Conservation (phyloP, 2,329 filamentous ascomycete genomes). For the Xylaria arbuscula region DNA sequence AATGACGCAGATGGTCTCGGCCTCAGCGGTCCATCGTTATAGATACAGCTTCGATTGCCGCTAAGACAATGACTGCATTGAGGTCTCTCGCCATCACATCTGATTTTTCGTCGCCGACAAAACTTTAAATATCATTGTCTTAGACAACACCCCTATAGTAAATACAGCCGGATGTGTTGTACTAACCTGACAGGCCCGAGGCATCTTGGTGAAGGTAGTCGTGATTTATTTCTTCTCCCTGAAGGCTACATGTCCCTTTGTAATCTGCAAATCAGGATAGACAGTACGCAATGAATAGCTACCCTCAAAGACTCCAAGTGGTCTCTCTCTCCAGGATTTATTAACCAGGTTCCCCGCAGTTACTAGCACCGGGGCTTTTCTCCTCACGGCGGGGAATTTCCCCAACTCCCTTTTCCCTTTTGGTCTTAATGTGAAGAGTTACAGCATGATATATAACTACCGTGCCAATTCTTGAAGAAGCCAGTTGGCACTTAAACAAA, state of each 20-base stretch:
- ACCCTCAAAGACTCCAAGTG: not conserved
- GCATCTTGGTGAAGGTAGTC: not conserved
- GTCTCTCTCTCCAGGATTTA: not conserved
- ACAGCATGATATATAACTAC: no score
- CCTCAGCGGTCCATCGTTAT: not conserved
- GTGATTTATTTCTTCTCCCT: not conserved
- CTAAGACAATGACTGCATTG: not conserved
- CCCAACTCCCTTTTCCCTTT: not conserved
- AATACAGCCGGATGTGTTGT: not conserved
- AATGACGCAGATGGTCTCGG: not conserved
- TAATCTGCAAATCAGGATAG: not conserved
- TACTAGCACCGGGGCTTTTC: not conserved
- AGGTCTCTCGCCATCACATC: not conserved
- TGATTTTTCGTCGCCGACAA: constrained; percentile 2
- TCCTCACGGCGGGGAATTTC: not conserved
- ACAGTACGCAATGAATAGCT: not conserved
- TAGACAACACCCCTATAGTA: not conserved
- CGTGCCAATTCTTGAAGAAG: no score
- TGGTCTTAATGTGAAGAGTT: not conserved
- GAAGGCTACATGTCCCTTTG: not conserved
- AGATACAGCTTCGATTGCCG: not conserved
- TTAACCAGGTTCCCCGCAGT: not conserved
- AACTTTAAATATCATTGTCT: not conserved
- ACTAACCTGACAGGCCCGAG: not conserved
- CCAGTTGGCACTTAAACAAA: no score